Evolutionary conservation across 495 filamentous ascomycete genomes (phyloP).

Genomic region (Penicillium ochrochloron): DNA sequence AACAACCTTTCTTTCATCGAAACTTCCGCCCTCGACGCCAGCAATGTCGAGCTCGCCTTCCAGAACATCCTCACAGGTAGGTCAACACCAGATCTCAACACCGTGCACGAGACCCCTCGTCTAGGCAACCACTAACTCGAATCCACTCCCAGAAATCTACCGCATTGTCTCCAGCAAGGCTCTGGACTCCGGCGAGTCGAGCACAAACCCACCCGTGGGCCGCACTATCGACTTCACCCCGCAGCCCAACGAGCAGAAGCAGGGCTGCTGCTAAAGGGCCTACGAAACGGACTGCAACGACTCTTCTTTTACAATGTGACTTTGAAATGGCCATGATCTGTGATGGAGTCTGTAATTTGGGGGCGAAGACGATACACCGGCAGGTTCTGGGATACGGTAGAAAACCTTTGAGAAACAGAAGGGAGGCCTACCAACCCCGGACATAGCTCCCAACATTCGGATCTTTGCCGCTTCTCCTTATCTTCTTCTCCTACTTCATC

Average conservation of each 20-base stretch:
- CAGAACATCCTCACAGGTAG: slow-evolving; percentile 98
- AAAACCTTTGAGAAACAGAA: slow-evolving; percentile 31
- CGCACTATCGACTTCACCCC: slow-evolving; percentile 82
- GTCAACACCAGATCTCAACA: slow-evolving; percentile 26
- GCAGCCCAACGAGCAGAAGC: slow-evolving; percentile 74
- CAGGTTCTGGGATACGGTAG: slow-evolving; percentile 46
- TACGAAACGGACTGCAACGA: slow-evolving; percentile 45
- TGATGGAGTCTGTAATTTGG: slow-evolving; percentile 48
- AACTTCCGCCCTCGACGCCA: slow-evolving; percentile 97
- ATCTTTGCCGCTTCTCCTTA: slow-evolving; percentile 34
- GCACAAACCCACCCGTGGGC: slow-evolving; percentile 74
- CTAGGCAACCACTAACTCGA: not conserved
- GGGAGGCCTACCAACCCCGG: slow-evolving; percentile 25
- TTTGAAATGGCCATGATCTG: slow-evolving; percentile 48
- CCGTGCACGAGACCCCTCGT: not conserved
- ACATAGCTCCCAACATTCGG: slow-evolving; percentile 34
- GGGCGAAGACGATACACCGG: slow-evolving; percentile 46
- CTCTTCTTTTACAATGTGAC: slow-evolving; percentile 50
- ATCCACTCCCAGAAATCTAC: slow-evolving; percentile 81
- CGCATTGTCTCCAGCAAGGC: slow-evolving; percentile 98
- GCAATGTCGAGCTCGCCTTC: slow-evolving; percentile 99
- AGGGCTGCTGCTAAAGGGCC: slow-evolving; percentile 80
- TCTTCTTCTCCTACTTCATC: slow-evolving; percentile 25
- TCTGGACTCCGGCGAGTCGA: slow-evolving; percentile 79
- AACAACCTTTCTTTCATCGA: slow-evolving; percentile 73